Conservation (phyloP, 306 rosid genomes). For the Dryas octopetala region DNA sequence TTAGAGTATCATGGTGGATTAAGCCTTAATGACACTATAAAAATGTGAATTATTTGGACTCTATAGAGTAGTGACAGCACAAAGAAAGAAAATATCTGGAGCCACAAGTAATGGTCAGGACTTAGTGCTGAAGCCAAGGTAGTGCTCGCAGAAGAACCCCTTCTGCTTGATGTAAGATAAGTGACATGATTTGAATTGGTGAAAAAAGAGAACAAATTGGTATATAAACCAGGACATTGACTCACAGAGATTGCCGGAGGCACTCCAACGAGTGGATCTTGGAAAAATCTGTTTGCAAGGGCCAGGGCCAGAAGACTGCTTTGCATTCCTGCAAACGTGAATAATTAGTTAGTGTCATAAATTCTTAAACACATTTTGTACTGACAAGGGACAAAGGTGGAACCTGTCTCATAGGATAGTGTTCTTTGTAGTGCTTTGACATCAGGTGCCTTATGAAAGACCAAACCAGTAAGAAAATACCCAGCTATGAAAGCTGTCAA, state of each 20-base stretch:
- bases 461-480: constrained; percentile 58
- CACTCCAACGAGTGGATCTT: constrained; percentile 76
- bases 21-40: not conserved
- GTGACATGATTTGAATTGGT: constrained; percentile 1
- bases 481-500: constrained; percentile 72
- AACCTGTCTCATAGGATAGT: constrained; percentile 90
- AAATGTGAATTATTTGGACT: not conserved
- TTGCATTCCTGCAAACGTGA: constrained; percentile 75
- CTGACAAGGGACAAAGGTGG: constrained; percentile 17
- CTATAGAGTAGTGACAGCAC: not conserved
- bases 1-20: not conserved
- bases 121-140: not conserved
- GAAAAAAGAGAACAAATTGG: constrained; percentile 6
- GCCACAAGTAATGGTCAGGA: not conserved
- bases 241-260: constrained; percentile 97
- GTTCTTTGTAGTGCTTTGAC: constrained; percentile 82
- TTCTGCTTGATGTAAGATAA: not conserved
- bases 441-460: constrained; percentile 56
- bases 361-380: constrained; percentile 16
- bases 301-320: constrained; percentile 98
- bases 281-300: constrained; percentile 82
- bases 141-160: not conserved
- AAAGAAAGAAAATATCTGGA: not conserved
- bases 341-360: constrained; percentile 1
- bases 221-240: constrained; percentile 17